Evolutionary conservation across 345 rosid species (phyloP).

Genomic region (Pseudoturritis turrita): DNA sequence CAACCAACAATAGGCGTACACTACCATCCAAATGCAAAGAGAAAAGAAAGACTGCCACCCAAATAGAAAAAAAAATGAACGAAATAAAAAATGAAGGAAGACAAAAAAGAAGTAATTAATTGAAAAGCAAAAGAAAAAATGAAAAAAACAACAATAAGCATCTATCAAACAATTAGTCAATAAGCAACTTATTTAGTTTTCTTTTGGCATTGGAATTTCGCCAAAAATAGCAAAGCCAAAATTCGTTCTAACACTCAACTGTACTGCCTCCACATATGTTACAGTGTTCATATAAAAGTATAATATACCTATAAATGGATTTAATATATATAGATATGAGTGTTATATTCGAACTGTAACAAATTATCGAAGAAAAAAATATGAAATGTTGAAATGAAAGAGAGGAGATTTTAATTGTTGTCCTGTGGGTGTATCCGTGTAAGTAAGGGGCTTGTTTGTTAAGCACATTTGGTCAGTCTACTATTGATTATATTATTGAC

Average conservation of each 20-base stretch:
- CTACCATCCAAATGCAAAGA: conserved; percentile 21
- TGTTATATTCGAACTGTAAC: neutral
- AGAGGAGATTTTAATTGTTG: neutral
- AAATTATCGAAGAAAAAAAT: neutral
- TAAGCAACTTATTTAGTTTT: conserved; percentile 35
- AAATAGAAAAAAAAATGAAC: neutral
- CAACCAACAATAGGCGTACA: conserved; percentile 10
- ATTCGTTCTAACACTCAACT: neutral
- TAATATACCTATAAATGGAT: neutral
- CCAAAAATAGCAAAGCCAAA: conserved; percentile 42
- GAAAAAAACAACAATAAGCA: neutral
- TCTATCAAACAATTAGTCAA: conserved; percentile 11
- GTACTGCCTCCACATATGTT: neutral
- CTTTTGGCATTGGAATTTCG: conserved; percentile 42
- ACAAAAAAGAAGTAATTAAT: neutral
- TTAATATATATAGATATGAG: no score
- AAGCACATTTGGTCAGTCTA: neutral
- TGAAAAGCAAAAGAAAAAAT: neutral
- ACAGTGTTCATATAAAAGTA: neutral
- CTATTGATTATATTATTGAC: neutral
- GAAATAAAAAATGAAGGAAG: neutral
- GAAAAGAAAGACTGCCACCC: conserved; percentile 16
- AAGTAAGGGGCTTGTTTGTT: neutral
- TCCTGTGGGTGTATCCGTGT: neutral
- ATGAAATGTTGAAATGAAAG: neutral